A percentile compares a stretch with the other conserved stretches of the same genome.
Evolutionary conservation across 2,329 filamentous ascomycete genomes (phyloP).

Genomic region (Verruconis gallopava): DNA sequence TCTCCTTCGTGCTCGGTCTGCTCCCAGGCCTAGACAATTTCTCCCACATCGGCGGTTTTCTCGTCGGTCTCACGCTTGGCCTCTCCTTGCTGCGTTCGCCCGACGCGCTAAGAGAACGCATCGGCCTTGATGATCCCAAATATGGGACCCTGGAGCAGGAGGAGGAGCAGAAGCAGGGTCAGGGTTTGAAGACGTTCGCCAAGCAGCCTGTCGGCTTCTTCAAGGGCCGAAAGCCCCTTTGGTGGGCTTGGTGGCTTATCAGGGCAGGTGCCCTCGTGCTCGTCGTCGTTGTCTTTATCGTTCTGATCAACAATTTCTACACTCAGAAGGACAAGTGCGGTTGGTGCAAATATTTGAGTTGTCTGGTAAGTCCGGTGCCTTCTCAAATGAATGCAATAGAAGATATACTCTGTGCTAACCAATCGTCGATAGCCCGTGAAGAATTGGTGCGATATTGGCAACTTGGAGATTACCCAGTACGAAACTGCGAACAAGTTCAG

Average conservation of each 20-base stretch:
- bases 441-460: conserved; percentile 34
- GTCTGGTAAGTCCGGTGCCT: conserved; percentile 66
- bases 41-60: conserved; percentile 87
- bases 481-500: not conserved
- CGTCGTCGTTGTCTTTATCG: conserved; percentile 74
- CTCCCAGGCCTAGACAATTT: conserved; percentile 94
- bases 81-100: conserved; percentile 83
- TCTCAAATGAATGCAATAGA: too few species aligned
- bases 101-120: conserved; percentile 59
- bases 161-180: not conserved
- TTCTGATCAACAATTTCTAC: conserved; percentile 88
- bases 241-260: conserved; percentile 97
- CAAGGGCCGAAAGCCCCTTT: conserved; percentile 79
- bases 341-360: conserved; percentile 95
- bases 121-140: conserved; percentile 54
- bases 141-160: conserved; percentile 49
- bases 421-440: conserved; percentile 43
- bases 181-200: conserved; percentile 29
- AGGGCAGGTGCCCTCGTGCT: conserved; percentile 64
- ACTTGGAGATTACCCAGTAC: conserved; percentile 21
- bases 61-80: conserved; percentile 81
- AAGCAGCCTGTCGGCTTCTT: conserved; percentile 59
- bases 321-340: conserved; percentile 54
- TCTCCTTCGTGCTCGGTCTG: conserved; percentile 84
- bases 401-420: conserved; percentile 1